Conservation (phyloP, 352 stramenopile species). For the Elongisporangium undulatum region DNA sequence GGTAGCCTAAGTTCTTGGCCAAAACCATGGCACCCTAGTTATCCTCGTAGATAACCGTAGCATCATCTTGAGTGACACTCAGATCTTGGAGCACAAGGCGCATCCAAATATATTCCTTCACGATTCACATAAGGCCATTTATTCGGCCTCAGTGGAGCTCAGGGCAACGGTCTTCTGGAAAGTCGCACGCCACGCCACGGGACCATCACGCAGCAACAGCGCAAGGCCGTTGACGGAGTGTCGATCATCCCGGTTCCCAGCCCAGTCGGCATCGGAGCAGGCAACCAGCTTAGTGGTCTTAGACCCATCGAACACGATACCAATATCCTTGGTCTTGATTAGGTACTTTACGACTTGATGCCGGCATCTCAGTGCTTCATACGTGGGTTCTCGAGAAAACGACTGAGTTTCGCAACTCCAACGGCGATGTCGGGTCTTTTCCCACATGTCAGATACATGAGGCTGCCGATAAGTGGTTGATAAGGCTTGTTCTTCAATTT, state of each 20-base stretch:
- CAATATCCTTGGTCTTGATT: constrained; percentile 13
- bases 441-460: constrained; percentile 15
- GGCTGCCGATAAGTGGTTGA: constrained; percentile 10
- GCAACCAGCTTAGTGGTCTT: neutral
- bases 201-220: constrained; percentile 11
- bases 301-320: constrained; percentile 5
- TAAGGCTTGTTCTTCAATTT: constrained; percentile 13
- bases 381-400: constrained; percentile 17
- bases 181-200: constrained; percentile 9
- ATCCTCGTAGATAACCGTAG: constrained; percentile 16
- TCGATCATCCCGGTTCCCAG: constrained; percentile 12
- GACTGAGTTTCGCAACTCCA: constrained; percentile 13
- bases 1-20: constrained; percentile 19
- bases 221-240: constrained; percentile 11
- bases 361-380: constrained; percentile 12
- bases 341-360: constrained; percentile 11
- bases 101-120: constrained; percentile 16
- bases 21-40: constrained; percentile 18
- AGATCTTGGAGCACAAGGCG: constrained; percentile 11
- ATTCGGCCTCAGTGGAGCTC: constrained; percentile 19
- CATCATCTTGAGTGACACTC: constrained; percentile 1
- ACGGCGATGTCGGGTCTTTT: constrained; percentile 15
- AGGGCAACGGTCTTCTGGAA: constrained; percentile 19
- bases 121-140: constrained; percentile 16
- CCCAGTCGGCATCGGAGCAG: constrained; percentile 17